A percentile compares a stretch with the other conserved stretches of the same genome.
phyloP scores from a whole-genome alignment of 139 green algal species.

The Dunaliella sp. region DNA sequence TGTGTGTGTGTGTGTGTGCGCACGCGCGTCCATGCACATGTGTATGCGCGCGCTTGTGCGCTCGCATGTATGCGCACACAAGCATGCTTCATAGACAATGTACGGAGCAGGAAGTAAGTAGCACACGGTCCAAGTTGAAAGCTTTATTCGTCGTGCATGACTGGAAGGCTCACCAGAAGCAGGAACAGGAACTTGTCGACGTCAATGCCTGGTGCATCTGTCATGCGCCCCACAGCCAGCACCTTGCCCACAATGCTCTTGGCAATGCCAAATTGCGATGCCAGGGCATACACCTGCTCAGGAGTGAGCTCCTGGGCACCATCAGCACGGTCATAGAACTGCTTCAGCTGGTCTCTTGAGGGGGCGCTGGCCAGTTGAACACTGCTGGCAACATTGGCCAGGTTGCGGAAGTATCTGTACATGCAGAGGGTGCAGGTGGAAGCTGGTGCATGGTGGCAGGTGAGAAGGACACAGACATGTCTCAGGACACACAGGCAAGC shows the following conservation, averaged over 20 bases:
- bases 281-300: slow-evolving; percentile 32
- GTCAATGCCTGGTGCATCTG: neutral
- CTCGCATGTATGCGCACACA: too few relatives aligned
- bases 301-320: slow-evolving; percentile 4
- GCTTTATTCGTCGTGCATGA: too few relatives aligned
- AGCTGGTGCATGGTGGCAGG: neutral
- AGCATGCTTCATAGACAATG: too few relatives aligned
- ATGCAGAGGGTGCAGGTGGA: neutral
- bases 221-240: slow-evolving; percentile 19
- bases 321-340: slow-evolving; percentile 30
- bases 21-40: too few relatives aligned
- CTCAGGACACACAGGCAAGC: too few relatives aligned
- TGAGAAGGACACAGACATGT: too few relatives aligned
- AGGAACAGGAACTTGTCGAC: slow-evolving; percentile 49
- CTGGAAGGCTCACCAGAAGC: too few relatives aligned
- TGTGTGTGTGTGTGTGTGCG: too few relatives aligned
- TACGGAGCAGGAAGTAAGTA: too few relatives aligned
- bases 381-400: slow-evolving; percentile 43
- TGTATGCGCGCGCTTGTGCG: too few relatives aligned
- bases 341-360: slow-evolving; percentile 35
- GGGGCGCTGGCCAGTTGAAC: slow-evolving; percentile 24
- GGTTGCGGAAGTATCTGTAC: slow-evolving; percentile 71
- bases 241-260: slow-evolving; percentile 37
- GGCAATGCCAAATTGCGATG: slow-evolving; percentile 38
- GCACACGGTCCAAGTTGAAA: too few relatives aligned